phyloP scores from a whole-genome alignment of 176 grass and related monocot species.

The Microstegium vimineum region DNA sequence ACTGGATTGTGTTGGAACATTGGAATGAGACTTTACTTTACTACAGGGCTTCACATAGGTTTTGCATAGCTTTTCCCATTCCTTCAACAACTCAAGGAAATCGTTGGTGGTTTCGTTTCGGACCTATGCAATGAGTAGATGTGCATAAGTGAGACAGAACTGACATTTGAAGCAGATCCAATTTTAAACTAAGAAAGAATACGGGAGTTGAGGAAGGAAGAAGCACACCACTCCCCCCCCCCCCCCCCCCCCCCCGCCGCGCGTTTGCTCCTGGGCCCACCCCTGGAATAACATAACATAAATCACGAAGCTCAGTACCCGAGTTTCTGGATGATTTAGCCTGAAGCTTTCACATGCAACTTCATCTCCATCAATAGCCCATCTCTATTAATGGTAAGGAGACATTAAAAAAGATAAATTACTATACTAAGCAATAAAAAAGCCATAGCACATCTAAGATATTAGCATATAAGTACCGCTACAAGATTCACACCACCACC shows the following conservation, averaged over 20 bases:
- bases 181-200: background rate
- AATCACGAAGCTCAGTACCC: slow-evolving; percentile 38
- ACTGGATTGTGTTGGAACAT: slow-evolving; percentile 33
- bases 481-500: slow-evolving; percentile 67
- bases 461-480: slow-evolving; percentile 46
- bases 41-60: slow-evolving; percentile 32
- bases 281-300: slow-evolving; percentile 15
- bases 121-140: slow-evolving; percentile 51
- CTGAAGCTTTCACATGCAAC: slow-evolving; percentile 66
- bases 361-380: slow-evolving; percentile 79
- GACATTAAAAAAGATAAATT: slow-evolving; percentile 19
- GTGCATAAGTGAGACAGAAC: slow-evolving; percentile 9
- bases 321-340: slow-evolving; percentile 80
- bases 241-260: too few species aligned
- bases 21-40: slow-evolving; percentile 18
- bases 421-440: slow-evolving; percentile 23
- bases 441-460: slow-evolving; percentile 26
- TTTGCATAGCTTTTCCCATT: slow-evolving; percentile 87
- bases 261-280: background rate
- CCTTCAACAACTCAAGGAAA: slow-evolving; percentile 81
- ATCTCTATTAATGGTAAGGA: slow-evolving; percentile 52
- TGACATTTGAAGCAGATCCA: background rate
- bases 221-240: too few species aligned
- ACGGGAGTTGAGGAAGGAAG: too few species aligned
- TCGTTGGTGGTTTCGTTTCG: slow-evolving; percentile 73